Conservation (phyloP, 108 stramenopile genomes). For the Cyclotella atomus region DNA sequence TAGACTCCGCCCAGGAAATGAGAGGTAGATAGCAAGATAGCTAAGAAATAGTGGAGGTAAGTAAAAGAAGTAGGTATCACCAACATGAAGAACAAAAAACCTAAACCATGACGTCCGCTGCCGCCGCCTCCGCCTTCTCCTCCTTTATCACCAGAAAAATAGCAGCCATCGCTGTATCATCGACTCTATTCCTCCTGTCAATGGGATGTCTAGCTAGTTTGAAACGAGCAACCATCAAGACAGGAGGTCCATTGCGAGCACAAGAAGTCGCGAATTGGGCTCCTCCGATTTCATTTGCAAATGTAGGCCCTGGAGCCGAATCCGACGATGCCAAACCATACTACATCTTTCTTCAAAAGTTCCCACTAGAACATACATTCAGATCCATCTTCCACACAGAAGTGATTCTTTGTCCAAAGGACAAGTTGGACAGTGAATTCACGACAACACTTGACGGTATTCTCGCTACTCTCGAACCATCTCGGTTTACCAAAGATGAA, state of each 20-base stretch:
- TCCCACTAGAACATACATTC: conserved; percentile 39
- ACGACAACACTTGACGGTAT: conserved; percentile 26
- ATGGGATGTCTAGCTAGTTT: neutral
- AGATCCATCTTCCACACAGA: conserved; percentile 48
- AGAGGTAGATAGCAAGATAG: too few species aligned
- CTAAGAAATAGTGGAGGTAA: too few species aligned
- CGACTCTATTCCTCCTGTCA: neutral
- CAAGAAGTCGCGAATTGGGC: neutral
- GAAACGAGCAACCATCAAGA: neutral
- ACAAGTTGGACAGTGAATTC: conserved; percentile 26
- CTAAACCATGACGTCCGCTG: conserved; percentile 8
- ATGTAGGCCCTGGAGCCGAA: neutral
- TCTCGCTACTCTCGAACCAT: conserved; percentile 1
- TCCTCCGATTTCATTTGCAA: neutral
- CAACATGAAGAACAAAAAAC: too few species aligned
- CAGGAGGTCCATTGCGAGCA: neutral
- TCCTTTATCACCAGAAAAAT: neutral
- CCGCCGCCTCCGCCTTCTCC: neutral
- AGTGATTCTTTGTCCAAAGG: conserved; percentile 41
- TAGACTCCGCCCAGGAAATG: too few species aligned
- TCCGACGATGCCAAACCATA: neutral
- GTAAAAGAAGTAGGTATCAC: too few species aligned
- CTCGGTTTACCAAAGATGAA: neutral
- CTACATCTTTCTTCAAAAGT: conserved; percentile 52
- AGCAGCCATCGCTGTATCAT: conserved; percentile 1